Conservation (phyloP, 1,139 yeast genomes). For the Wickerhamiella infanticola region DNA sequence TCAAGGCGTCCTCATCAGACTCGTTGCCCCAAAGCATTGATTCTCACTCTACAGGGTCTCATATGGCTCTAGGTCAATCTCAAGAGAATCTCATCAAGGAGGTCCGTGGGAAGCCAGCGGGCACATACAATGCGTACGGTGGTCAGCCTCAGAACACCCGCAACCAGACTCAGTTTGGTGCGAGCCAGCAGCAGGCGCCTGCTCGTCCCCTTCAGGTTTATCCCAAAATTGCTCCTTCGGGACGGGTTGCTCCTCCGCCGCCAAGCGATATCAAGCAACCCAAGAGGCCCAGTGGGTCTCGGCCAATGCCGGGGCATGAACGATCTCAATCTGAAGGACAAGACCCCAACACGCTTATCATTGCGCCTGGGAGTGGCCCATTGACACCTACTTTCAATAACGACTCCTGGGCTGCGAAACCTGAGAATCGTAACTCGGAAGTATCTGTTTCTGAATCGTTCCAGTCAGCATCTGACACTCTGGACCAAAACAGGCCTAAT, state of each 20-base stretch:
- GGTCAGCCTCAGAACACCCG: neutral
- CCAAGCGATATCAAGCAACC: neutral
- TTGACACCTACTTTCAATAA: slow-evolving; percentile 18
- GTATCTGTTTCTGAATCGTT: slow-evolving; percentile 4
- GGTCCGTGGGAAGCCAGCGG: neutral
- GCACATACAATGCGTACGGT: neutral
- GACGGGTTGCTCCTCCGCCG: neutral
- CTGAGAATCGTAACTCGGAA: slow-evolving; percentile 15
- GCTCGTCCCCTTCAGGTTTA: neutral
- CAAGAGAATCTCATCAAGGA: neutral
- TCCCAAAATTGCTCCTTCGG: neutral
- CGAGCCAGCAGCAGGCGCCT: neutral
- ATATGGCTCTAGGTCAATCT: neutral
- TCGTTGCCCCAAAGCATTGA: slow-evolving; percentile 6
- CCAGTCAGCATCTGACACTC: slow-evolving; percentile 1
- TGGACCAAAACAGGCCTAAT: neutral
- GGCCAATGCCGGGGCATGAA: slow-evolving; percentile 13
- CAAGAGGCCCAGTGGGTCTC: slow-evolving; percentile 3
- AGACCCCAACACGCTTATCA: slow-evolving; percentile 19
- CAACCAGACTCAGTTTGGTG: neutral
- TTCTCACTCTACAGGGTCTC: slow-evolving; percentile 3
- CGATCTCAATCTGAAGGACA: slow-evolving; percentile 22
- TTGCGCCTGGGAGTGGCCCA: slow-evolving; percentile 16
- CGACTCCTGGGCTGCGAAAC: slow-evolving; percentile 7
- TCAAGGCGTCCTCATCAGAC: slow-evolving; percentile 3